These are phyloP conservation scores for Apiotrichum sp. DNA, from an alignment of 1,284 basidiomycete genomes.

Conservation along the genomic window DNA sequence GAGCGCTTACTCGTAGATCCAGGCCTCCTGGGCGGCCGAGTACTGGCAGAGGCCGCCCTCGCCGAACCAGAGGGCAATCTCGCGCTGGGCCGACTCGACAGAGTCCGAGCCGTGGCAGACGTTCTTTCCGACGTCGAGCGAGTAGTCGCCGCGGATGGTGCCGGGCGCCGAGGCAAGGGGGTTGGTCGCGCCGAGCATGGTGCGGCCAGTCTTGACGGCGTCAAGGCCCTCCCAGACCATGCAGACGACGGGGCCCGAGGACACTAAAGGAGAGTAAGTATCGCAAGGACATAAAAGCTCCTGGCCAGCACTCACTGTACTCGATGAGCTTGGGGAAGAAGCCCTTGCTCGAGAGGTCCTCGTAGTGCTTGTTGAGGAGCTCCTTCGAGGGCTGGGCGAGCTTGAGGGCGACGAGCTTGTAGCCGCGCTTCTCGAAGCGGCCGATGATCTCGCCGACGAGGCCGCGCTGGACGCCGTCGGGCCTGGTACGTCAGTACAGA, in stretches of 20 bases:
- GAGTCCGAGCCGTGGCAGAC: constrained; percentile 59
- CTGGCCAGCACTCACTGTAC: constrained; percentile 53
- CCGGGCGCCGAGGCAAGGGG: constrained; percentile 83
- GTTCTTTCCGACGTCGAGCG: constrained; percentile 50
- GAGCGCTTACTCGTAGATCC: constrained; percentile 65
- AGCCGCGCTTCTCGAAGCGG: constrained; percentile 92
- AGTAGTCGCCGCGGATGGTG: constrained; percentile 84
- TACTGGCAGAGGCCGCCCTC: constrained; percentile 57
- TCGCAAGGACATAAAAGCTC: not conserved
- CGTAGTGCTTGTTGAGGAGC: constrained; percentile 90
- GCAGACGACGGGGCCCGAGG: constrained; percentile 87
- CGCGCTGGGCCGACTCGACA: constrained; percentile 54
- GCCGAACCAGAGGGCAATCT: constrained; percentile 58
- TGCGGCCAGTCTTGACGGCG: constrained; percentile 90
- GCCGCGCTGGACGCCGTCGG: constrained; percentile 93
- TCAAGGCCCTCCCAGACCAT: constrained; percentile 98
- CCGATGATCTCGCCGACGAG: constrained; percentile 89
- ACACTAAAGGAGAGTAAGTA: constrained; percentile 50
- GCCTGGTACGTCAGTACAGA: constrained; percentile 50
- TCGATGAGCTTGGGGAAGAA: constrained; percentile 92
- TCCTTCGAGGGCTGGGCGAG: constrained; percentile 65
- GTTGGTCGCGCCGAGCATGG: constrained; percentile 96
- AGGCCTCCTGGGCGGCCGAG: constrained; percentile 59
- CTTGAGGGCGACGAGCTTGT: constrained; percentile 80
- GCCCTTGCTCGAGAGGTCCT: constrained; percentile 78